phyloP scores from a whole-genome alignment of 352 stramenopile genomes.

The Phytophthora pluvialis region DNA sequence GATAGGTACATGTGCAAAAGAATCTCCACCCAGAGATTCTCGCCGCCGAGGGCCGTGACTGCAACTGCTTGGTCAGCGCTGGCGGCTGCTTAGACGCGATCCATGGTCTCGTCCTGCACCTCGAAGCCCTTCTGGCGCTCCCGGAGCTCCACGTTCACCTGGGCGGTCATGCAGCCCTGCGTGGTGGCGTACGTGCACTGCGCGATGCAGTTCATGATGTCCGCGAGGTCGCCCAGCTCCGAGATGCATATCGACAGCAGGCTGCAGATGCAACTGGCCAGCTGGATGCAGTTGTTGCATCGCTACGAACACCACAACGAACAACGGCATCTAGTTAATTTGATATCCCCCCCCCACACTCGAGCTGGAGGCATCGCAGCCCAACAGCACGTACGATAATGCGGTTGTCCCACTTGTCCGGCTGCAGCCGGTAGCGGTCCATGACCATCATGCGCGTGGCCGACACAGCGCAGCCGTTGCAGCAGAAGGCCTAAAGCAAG shows the following conservation, averaged over 20 bases:
- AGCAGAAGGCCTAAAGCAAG: slow-evolving; percentile 69
- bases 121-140: slow-evolving; percentile 68
- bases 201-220: slow-evolving; percentile 88
- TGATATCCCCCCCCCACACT: not conserved
- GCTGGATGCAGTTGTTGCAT: slow-evolving; percentile 94
- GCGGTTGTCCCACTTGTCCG: slow-evolving; percentile 94
- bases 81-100: slow-evolving; percentile 52
- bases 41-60: not conserved
- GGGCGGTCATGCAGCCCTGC: slow-evolving; percentile 94
- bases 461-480: slow-evolving; percentile 91
- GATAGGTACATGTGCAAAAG: slow-evolving; percentile 11
- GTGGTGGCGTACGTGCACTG: slow-evolving; percentile 93
- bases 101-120: slow-evolving; percentile 63
- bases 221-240: slow-evolving; percentile 65
- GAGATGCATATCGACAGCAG: slow-evolving; percentile 82
- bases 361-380: not conserved
- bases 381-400: slow-evolving; percentile 77
- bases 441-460: slow-evolving; percentile 92
- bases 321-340: slow-evolving; percentile 9
- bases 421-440: slow-evolving; percentile 88
- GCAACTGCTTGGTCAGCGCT: not conserved
- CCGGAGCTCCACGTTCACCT: slow-evolving; percentile 93
- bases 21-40: slow-evolving; percentile 17
- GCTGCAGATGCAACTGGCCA: slow-evolving; percentile 74
- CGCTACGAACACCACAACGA: slow-evolving; percentile 48